Base-by-base conservation (phyloP, 1,139 yeast species). In the Taphrina wiesneri region DNA sequence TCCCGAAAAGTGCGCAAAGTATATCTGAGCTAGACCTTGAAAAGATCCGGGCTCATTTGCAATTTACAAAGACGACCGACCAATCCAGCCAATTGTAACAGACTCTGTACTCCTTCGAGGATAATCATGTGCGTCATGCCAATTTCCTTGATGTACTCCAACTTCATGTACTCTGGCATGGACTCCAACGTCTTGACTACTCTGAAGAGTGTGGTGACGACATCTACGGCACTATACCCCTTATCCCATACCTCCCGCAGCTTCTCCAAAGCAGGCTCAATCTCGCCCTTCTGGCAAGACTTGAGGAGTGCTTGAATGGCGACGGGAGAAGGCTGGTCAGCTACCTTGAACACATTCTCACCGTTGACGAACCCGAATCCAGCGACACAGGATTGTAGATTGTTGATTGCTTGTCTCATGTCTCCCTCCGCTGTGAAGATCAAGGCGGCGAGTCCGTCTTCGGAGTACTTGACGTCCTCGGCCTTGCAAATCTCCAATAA, bases 401-500 rank as follows among this genome's bases (percentile, higher is more conserved):
- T 93, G 74, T 95, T 95, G 63, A 95, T 84, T 0, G 99, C 99
- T 76, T 93, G 99, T 77, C 99, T 84, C 99, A 95, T 93, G 75
- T 93, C 99, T 67, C 99, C 99, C 75, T 93, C 99, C 0, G 97
- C 96, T 0, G 97, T 88, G 78, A 93, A 93, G n/a, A 95, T 85
- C 69, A 93, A 81, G 0, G 99, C 99, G 71, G 91, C 92, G 47
- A 93, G 78, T 0, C 99, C 99, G 75, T 90, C 97, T 69, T 91
- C 89, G 43, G 93, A 85, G 75, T 85, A 90, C 73, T 90, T 80
- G 17, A 92, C 90, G 45, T 85, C 77, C 75, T 93, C 99, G 3
- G 77, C 74, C 70, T 86, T 82, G 56, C 87, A 83, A 26, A 93
- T 84, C 73, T 90, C 89, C 70, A 90, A 77, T 66, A 93, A 78